Percentiles rank a stretch among this genome's conserved stretches.
phyloP scores from a whole-genome alignment of 1,139 yeast genomes.

The Suhomyces anneliseae region DNA sequence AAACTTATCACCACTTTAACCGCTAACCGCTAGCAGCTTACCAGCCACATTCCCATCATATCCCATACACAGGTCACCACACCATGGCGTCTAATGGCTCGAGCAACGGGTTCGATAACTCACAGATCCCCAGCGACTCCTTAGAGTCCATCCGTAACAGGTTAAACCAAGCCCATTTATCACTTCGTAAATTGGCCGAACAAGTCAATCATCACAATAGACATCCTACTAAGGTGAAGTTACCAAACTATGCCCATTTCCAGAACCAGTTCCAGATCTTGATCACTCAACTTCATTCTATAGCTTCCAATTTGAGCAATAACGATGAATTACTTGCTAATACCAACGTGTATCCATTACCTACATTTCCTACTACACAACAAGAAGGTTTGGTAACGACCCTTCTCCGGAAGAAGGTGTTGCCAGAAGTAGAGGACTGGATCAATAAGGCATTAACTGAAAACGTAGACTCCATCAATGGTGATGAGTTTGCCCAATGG shows the following conservation, averaged over 20 bases:
- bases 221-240: constrained; percentile 36
- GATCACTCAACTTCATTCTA: constrained; percentile 74
- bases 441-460: constrained; percentile 54
- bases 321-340: constrained; percentile 58
- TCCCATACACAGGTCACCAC: not conserved
- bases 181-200: constrained; percentile 44
- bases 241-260: constrained; percentile 44
- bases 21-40: not conserved
- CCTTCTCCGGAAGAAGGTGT: constrained; percentile 75
- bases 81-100: constrained; percentile 4
- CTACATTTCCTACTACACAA: constrained; percentile 79
- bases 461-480: constrained; percentile 27
- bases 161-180: constrained; percentile 45
- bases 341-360: constrained; percentile 80
- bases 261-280: constrained; percentile 85
- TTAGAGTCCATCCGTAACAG: constrained; percentile 45
- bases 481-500: constrained; percentile 63
- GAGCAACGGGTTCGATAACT: constrained; percentile 17
- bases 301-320: constrained; percentile 64
- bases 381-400: constrained; percentile 83
- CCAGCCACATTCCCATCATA: not conserved
- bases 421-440: constrained; percentile 93
- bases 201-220: constrained; percentile 44
- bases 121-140: constrained; percentile 39
- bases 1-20: not conserved